Evolutionary conservation across 1,139 yeast species (phyloP).

Genomic region (Nadsonia starkeyi-henricii): DNA sequence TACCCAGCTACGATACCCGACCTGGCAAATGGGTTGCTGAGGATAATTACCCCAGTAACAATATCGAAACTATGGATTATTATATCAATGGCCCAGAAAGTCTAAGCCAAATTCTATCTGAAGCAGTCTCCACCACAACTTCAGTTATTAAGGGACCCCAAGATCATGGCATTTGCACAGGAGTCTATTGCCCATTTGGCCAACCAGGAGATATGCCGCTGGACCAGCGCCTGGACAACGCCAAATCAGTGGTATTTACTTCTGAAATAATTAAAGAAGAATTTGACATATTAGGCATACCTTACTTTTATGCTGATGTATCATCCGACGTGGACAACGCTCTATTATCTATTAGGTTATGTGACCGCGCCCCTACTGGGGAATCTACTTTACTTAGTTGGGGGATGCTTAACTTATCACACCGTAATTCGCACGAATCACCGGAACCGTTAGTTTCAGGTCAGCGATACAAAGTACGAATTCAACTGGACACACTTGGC

Average conservation of each 20-base stretch:
- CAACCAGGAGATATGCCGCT: conserved; percentile 32
- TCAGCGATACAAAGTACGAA: conserved; percentile 21
- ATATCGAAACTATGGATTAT: neutral
- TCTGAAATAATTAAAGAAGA: conserved; percentile 16
- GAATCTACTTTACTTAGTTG: conserved; percentile 28
- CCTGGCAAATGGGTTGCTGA: conserved; percentile 28
- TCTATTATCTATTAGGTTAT: conserved; percentile 25
- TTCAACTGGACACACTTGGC: conserved; percentile 22
- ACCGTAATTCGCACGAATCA: conserved; percentile 27
- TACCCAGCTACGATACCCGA: conserved; percentile 24
- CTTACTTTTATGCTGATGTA: conserved; percentile 20
- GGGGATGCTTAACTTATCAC: conserved; percentile 32
- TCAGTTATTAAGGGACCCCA: conserved; percentile 22
- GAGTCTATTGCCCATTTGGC: conserved; percentile 33
- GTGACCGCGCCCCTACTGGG: conserved; percentile 25
- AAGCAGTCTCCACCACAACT: conserved; percentile 4
- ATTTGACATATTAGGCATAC: conserved; percentile 25
- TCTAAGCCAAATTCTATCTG: neutral
- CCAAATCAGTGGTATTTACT: conserved; percentile 26
- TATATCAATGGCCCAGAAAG: too few species aligned
- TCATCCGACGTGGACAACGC: conserved; percentile 26
- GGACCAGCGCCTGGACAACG: conserved; percentile 27
- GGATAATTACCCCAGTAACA: conserved; percentile 6
- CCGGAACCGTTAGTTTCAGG: conserved; percentile 24
- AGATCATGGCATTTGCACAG: conserved; percentile 30